These are phyloP conservation scores for Colletotrichum orbiculare DNA, from an alignment of 2,329 filamentous ascomycete genomes.

Conservation along the genomic window DNA sequence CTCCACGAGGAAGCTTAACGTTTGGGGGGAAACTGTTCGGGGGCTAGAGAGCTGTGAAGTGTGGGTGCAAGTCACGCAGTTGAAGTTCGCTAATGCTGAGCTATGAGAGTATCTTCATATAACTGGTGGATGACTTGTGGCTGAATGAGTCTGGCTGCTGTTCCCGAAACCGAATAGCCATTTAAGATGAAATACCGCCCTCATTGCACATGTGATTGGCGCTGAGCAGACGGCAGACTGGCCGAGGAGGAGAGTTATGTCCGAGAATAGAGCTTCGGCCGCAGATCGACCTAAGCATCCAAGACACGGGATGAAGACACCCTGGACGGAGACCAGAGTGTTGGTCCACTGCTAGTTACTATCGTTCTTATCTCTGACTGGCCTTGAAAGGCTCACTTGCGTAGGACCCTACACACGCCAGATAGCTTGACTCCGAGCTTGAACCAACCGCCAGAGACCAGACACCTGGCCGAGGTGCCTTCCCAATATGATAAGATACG, in stretches of 20 bases:
- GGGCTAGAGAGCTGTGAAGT: no score
- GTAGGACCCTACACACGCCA: conserved; percentile 1
- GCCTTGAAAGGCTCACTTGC: not conserved
- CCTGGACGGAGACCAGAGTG: not conserved
- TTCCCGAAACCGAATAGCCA: not conserved
- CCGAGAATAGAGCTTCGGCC: not conserved
- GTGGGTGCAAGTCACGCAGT: no score
- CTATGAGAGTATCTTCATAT: no score
- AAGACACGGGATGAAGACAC: not conserved
- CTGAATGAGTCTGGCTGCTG: not conserved
- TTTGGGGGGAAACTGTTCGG: no score
- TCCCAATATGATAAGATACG: no score
- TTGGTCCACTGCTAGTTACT: not conserved
- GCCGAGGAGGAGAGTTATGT: not conserved
- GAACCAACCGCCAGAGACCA: no score
- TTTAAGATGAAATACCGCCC: not conserved
- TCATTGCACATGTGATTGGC: not conserved
- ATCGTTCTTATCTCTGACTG: conserved; percentile 18
- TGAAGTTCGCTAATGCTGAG: no score
- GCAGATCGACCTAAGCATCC: conserved; percentile 6
- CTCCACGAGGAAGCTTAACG: not conserved
- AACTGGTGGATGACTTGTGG: no score
- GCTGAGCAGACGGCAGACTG: not conserved
- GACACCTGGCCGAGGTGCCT: no score
- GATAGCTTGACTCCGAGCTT: not conserved